Percentiles rank a stretch among this genome's conserved stretches.
Evolutionary conservation across 2,329 filamentous ascomycete species (phyloP).

Genomic region (Diplodia sapinea): DNA sequence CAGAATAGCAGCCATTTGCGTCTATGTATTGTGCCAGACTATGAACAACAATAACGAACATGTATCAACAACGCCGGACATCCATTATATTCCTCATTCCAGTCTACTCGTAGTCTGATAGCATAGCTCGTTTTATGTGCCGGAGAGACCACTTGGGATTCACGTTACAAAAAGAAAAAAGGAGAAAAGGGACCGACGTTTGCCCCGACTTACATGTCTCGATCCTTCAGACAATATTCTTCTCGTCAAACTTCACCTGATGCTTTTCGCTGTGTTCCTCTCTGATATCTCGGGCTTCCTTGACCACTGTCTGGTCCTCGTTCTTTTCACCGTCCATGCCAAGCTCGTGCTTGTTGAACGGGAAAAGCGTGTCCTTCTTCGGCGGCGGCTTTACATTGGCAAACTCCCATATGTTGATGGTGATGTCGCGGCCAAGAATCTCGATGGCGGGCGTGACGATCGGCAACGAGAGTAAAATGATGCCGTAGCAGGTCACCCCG

Average conservation of each 20-base stretch:
- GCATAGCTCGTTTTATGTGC: neutral
- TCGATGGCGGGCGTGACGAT: slow-evolving; percentile 49
- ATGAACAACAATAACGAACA: slow-evolving; percentile 4
- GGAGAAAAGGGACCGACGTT: neutral
- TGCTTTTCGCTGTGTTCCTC: neutral
- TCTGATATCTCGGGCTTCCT: neutral
- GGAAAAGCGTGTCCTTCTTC: slow-evolving; percentile 42
- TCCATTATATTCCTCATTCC: slow-evolving; percentile 8
- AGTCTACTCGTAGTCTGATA: neutral
- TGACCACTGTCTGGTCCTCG: neutral
- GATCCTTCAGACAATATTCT: neutral
- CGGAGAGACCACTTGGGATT: neutral
- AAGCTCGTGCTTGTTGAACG: slow-evolving; percentile 35
- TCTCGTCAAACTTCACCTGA: slow-evolving; percentile 9
- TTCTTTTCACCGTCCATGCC: slow-evolving; percentile 18
- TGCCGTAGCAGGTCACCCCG: slow-evolving; percentile 45
- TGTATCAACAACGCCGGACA: slow-evolving; percentile 16
- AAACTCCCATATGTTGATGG: slow-evolving; percentile 45
- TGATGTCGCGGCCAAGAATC: slow-evolving; percentile 49
- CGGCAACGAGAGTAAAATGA: slow-evolving; percentile 44
- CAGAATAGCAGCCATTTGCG: neutral
- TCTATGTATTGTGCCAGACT: slow-evolving; percentile 12
- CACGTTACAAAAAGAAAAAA: neutral
- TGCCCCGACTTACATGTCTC: neutral
- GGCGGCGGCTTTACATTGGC: slow-evolving; percentile 46